Evolutionary conservation across 176 grass and related monocot genomes (phyloP).

Genomic region (Calamus simplicifolius): DNA sequence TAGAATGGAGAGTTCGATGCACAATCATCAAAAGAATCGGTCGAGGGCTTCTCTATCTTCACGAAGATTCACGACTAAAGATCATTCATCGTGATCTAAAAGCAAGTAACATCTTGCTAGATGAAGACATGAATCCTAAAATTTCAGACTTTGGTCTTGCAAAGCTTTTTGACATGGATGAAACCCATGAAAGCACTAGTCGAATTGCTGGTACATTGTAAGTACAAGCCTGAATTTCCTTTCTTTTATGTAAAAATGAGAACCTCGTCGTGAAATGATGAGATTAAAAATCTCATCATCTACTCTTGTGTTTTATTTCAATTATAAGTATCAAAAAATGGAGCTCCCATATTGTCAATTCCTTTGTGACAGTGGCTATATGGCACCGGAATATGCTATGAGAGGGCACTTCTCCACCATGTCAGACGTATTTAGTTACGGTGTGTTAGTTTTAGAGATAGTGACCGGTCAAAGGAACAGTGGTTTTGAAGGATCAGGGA

Average conservation of each 20-base stretch:
- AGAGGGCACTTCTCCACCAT: slow-evolving; percentile 51
- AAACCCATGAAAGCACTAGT: neutral
- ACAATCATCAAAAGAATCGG: too few relatives aligned
- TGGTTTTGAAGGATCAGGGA: slow-evolving; percentile 42
- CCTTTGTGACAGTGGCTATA: slow-evolving; percentile 35
- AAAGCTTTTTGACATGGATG: slow-evolving; percentile 1
- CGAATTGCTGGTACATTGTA: slow-evolving; percentile 17
- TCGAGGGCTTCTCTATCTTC: too few relatives aligned
- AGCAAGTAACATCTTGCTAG: slow-evolving; percentile 5
- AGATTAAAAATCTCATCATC: too few relatives aligned
- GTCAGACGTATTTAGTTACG: slow-evolving; percentile 54
- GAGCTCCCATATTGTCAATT: too few relatives aligned
- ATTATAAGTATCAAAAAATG: too few relatives aligned
- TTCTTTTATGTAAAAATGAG: too few relatives aligned
- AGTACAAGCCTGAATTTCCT: too few relatives aligned
- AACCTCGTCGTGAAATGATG: too few relatives aligned
- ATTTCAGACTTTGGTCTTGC: slow-evolving; percentile 8
- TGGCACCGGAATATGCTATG: slow-evolving; percentile 47
- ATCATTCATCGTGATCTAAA: too few relatives aligned
- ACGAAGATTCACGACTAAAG: too few relatives aligned
- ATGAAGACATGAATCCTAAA: slow-evolving; percentile 4
- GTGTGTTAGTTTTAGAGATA: slow-evolving; percentile 47
- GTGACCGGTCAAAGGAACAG: slow-evolving; percentile 42
- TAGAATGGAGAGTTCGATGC: too few relatives aligned
- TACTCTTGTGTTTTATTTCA: neutral